These are phyloP conservation scores for Diaporthe batatas DNA, from an alignment of 2,329 filamentous ascomycete species.

Conservation along the genomic window DNA sequence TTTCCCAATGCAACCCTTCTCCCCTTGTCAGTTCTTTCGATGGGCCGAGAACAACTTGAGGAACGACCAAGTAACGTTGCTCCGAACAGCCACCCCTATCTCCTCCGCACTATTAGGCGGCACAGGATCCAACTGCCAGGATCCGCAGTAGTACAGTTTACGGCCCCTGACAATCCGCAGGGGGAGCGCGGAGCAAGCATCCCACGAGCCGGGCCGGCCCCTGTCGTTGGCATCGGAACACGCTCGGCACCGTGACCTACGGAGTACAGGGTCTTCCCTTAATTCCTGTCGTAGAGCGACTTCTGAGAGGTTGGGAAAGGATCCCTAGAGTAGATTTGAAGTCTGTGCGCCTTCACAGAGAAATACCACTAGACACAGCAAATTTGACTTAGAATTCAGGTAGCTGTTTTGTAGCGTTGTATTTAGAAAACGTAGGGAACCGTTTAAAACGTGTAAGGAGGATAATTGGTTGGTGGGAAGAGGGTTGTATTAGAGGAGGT, in stretches of 20 bases:
- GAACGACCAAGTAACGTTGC: conserved; percentile 32
- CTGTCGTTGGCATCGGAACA: conserved; percentile 4
- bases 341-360: too few species aligned
- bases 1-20: background rate
- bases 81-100: conserved; percentile 13
- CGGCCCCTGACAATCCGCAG: conserved; percentile 24
- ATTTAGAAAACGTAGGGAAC: too few species aligned
- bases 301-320: too few species aligned
- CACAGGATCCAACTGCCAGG: background rate
- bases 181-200: conserved; percentile 6
- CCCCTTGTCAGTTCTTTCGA: background rate
- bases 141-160: background rate
- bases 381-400: too few species aligned
- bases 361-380: too few species aligned
- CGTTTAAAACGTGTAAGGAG: too few species aligned
- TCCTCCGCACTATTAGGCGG: background rate
- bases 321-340: too few species aligned
- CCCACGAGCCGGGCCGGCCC: conserved; percentile 26
- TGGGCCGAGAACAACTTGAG: background rate
- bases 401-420: too few species aligned
- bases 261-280: too few species aligned
- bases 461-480: too few species aligned
- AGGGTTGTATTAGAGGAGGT: too few species aligned
- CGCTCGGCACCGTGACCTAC: conserved; percentile 16
- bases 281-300: too few species aligned